Base-by-base conservation (phyloP, 1,284 basidiomycete genomes). In the Heliocybe sulcata region DNA sequence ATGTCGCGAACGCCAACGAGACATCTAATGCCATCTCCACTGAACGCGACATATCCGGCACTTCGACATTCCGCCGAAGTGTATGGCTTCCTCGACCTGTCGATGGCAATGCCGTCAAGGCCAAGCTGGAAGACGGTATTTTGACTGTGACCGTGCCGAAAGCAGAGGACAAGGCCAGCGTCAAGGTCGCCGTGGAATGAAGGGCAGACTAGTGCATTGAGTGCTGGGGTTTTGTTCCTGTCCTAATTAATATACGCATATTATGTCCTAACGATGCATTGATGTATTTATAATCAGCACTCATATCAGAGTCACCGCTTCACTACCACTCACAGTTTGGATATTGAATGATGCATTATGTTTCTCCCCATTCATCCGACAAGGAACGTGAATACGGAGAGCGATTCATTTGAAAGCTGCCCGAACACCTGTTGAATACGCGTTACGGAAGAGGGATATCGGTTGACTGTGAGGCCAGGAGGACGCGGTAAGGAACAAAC, bases 71-170 rank as follows among this genome's bases (percentile, higher is more conserved):
- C 66, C 77, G 77, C 19, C 78, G 85, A 49, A 90, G 84, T 0
- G 76, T 90, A 23, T 83, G 82, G 78, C 74, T 91, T 25, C 85
- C 88, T 35, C 76, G 75, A 3, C 75, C 81, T 2, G 75, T 88
- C 0, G 83, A 90, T 61, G 69, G 72, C 42, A 72, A 70, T 45
- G 77, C 75, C 57, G 82, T 90, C 19, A 69, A 72, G 1, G 88
- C 87, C 11, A 85, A 82, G 61, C 70, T 91, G 57, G 69, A 75
- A 31, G 82, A 90, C 55, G 89, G 88, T 9, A 76, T 91, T 26
- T 75, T 90, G 54, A 85, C 78, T 1, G 64, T 90, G 49, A 77
- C 70, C 1, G 71, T 84, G n/a, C 76, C 79, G 16, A 87, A 83
- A 66, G 73, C 75, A 20, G 76, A 82, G 57, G 84, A 88, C 57